Base-by-base conservation (phyloP, 441 rosid species). In the Omphalea diandra region DNA sequence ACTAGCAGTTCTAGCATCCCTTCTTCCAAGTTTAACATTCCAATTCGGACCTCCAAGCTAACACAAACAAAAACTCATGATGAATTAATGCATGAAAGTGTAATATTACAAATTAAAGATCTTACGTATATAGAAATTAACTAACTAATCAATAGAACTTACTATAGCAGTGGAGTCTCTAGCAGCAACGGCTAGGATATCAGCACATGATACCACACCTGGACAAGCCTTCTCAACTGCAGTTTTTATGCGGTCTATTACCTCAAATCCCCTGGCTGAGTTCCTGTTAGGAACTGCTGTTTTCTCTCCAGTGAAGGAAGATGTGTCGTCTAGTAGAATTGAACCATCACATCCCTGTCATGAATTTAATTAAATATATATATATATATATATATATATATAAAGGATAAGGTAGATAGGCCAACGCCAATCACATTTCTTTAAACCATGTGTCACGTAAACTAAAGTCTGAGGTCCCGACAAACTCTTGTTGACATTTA, bases 271-370 rank as follows among this genome's bases (percentile, higher is more conserved):
- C 9, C 97, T 87, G 35, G 80, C 96, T 0, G 98, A 89, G 65
- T 87, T 88, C 2, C 76, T 75, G 78, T 94, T 94, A 3, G 98
- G 89, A 22, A 1, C 50, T 0, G 97, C 97, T 7, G 79, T 90
- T 76, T 94, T 90, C 75, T 94, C 98, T 67, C 98, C 97, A 1
- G 87, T 87, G 84, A 94, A 91, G 56, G 85, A 73, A 22, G 97
- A 82, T 0, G 96, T 88, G 80, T 88, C 98, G 66, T 94, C 98
- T 0, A 94, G 85, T 64, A 94, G 84, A 75, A 94, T 5, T 22
- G 98, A 94, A 35, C 97, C 98, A 43, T 91, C 98, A 20, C 98
- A 94, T 71, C 98, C 97, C 97, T 94, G 60, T 26, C 63, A 64
- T 36, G 3, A 72, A 53, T 3, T 32, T 17, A 11, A 40, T 3